Conservation (phyloP, 2,329 filamentous ascomycete genomes). For the Diaporthe sp. region DNA sequence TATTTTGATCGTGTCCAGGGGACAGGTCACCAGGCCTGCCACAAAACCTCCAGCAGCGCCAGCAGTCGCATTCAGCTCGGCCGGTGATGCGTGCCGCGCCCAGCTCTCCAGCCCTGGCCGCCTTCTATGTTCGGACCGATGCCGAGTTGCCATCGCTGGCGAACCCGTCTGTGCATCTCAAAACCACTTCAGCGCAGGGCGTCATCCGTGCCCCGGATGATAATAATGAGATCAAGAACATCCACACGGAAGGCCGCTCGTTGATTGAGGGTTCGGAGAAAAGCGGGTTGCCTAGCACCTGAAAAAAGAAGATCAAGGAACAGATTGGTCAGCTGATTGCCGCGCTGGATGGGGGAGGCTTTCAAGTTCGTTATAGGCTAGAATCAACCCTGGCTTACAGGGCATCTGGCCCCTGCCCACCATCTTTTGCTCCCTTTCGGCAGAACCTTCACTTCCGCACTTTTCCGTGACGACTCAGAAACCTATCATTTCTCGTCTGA, state of each 20-base stretch:
- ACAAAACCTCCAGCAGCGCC: conserved; percentile 92
- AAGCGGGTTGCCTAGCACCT: background rate
- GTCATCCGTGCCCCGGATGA: background rate
- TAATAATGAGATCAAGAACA: background rate
- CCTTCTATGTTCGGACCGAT: background rate
- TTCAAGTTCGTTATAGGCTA: background rate
- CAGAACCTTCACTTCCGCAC: no score
- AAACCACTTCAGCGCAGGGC: background rate
- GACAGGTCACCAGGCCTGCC: conserved; percentile 94
- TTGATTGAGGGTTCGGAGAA: background rate
- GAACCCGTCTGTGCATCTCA: background rate
- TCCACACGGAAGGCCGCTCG: background rate
- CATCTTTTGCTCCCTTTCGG: no score
- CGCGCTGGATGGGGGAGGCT: background rate
- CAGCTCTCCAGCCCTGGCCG: conserved; percentile 62
- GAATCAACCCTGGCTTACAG: background rate
- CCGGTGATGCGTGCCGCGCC: conserved; percentile 69
- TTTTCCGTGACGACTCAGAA: background rate
- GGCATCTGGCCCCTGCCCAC: background rate
- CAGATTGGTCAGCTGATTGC: background rate
- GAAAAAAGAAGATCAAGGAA: background rate
- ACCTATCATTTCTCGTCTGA: no score
- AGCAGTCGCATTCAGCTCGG: conserved; percentile 84
- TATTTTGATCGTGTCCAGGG: conserved; percentile 98
- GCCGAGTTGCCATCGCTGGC: conserved; percentile 6